Base-by-base conservation (phyloP, 768 basidiomycete species). In the Cytidiella melzeri region DNA sequence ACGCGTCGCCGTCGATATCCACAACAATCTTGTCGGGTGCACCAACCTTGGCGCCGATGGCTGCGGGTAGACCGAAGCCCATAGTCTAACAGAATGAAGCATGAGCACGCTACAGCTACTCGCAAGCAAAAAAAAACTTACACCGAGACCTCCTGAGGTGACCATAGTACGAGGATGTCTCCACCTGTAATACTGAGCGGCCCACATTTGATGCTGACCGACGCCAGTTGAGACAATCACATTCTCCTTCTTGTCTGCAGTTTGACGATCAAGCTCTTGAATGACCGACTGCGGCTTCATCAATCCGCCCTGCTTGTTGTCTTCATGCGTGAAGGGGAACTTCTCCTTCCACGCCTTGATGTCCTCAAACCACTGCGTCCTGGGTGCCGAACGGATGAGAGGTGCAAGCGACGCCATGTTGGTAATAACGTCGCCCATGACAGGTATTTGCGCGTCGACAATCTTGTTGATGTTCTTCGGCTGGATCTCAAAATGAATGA, bases 121-220 rank as follows among this genome's bases (percentile, higher is more conserved):
- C 12, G 37, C 12, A 48, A 41, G 41, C 48, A 21, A 36, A 39
- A 56, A 55, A 37, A 18, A 2, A 79, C 88, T 56, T 68, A 92
- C 91, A 4, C 95, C 95, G 18, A 97, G 79, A 55, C 95, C 95
- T 56, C 95, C 95, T 27, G 90, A 93, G 12, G 93, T 92, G 47
- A 95, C 83, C 85, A 97, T 77, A 41, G 89, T 77, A 37, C 84
- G 76, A 0, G 96, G 96, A 43, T 85, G 70, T 53, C 71, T 87
- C 94, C 94, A 99, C 51, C 94, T 76, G 69, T 81, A 98, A 65
- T 85, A 76, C 67, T 99, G 96, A 37, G 90, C 91, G 1, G 95
- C 95, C 93, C 92, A 98, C 96, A 98, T 98, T 69, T 99, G 95
- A 70, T 98, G 96, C 66, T 99, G 96, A 6, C 96, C 96, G 19